Evolutionary conservation across 2,329 filamentous ascomycete genomes (phyloP), one percentile per base, ranked within the genome.

Genomic region (Paraphoma sp.): DNA sequence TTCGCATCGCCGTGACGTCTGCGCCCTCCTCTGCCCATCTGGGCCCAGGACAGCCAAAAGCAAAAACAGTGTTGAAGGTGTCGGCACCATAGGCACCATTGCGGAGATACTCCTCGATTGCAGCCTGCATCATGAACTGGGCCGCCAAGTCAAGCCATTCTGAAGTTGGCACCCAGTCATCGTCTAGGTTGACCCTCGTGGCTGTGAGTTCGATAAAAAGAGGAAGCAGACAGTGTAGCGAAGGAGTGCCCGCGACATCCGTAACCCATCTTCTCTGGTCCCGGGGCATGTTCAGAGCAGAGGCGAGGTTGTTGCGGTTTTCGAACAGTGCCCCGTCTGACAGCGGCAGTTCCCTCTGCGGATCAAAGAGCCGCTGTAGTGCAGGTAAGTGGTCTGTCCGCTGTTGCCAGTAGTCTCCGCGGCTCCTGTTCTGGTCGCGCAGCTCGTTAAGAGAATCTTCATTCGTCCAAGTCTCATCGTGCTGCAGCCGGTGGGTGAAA

Each of bases 161-260:
- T 6, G 69, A 60, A 5, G 69, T 75, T 4, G 78, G 71, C 6
- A 63, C 53, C 63, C 71, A 76, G 40, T 76, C 71, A 29, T 69
- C 70, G 41, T 60, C 66, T 16, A 74, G 61, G 14, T 62, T 56
- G 9, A 67, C 58, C 36, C 79, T 73, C 6, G 74, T 67, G 3
- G 76, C 73, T 16, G 82, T 83, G 88, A 86, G 71, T 29, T 76
- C 69, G 62, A 85, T 76, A 67, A 86, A 84, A 4, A 79, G 69
- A 1, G 81, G 76, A 2, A 83, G 70, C 6, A 84, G 70, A 45
- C 80, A 78, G 70, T 76, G 52, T 66, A 73, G 63, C 5, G 70
- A 68, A 17, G 69, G 63, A 1, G 77, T 78, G 31, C 78, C 76
- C 48, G 78, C 77, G 48, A 76, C 67, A 41, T 72, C 70, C 16